Evolutionary conservation across 2,329 filamentous ascomycete genomes (phyloP).

Genomic region (Ciborinia camelliae): DNA sequence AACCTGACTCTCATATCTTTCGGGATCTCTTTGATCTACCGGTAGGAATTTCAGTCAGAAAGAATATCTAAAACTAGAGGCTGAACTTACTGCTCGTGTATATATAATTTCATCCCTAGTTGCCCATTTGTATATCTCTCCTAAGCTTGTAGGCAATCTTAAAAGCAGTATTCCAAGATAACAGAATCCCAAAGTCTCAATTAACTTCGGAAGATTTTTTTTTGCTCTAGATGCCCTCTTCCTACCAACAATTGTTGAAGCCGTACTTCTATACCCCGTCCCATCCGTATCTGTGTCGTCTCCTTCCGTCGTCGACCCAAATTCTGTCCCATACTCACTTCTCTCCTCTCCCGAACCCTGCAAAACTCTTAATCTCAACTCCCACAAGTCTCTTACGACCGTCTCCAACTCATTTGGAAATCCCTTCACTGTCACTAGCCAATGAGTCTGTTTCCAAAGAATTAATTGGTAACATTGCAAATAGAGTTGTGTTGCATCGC

Average conservation of each 20-base stretch:
- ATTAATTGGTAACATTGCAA: constrained; percentile 82
- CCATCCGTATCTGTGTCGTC: constrained; percentile 38
- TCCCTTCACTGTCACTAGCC: constrained; percentile 63
- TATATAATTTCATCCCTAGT: constrained; percentile 67
- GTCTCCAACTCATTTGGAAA: constrained; percentile 72
- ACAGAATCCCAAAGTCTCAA: constrained; percentile 74
- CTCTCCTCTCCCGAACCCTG: constrained; percentile 39
- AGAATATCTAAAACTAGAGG: not conserved
- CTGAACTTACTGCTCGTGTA: constrained; percentile 56
- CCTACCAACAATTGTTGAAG: constrained; percentile 45
- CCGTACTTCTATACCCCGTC: constrained; percentile 42
- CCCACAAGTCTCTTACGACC: constrained; percentile 82
- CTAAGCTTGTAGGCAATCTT: constrained; percentile 70
- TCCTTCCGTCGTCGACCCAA: constrained; percentile 38
- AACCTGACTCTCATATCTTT: constrained; percentile 63
- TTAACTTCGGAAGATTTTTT: constrained; percentile 56
- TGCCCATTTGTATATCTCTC: constrained; percentile 68
- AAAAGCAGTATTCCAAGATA: constrained; percentile 77
- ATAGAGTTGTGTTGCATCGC: constrained; percentile 71
- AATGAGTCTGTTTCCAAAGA: constrained; percentile 74
- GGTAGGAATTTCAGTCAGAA: not conserved
- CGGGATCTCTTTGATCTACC: constrained; percentile 57
- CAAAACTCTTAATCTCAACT: constrained; percentile 48
- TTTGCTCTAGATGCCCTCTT: constrained; percentile 22
- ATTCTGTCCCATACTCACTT: constrained; percentile 37